phyloP scores from a whole-genome alignment of 257 asterid genomes.

The Osmanthus fragrans region DNA sequence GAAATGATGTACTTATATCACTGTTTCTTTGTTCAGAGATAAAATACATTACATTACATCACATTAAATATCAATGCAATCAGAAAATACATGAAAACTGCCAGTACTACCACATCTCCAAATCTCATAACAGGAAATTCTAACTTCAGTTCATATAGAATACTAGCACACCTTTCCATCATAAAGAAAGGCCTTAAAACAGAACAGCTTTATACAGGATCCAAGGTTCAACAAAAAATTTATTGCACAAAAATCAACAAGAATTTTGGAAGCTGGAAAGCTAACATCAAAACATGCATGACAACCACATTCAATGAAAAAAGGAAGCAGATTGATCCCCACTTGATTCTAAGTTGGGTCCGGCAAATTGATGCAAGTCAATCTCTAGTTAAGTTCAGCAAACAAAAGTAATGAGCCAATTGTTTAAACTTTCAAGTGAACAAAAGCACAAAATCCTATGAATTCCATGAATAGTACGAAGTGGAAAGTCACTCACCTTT shows the following conservation, averaged over 20 bases:
- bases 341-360: neutral
- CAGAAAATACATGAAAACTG: neutral
- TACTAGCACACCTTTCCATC: neutral
- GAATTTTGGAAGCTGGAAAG: neutral
- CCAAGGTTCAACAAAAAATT: neutral
- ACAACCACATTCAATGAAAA: neutral
- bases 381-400: neutral
- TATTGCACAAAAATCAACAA: neutral
- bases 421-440: neutral
- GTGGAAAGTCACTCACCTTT: slow-evolving; percentile 36
- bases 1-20: neutral
- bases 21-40: neutral
- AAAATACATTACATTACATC: neutral
- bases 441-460: neutral
- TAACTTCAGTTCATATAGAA: neutral
- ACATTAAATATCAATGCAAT: neutral
- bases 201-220: neutral
- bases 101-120: neutral
- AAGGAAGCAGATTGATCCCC: neutral
- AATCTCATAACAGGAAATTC: neutral
- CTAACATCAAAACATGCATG: neutral
- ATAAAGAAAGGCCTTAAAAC: neutral
- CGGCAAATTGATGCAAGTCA: neutral
- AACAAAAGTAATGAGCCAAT: neutral
- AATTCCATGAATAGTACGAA: neutral